Base-by-base conservation (phyloP, 495 filamentous ascomycete genomes). In the Chaetomidium leptoderma region DNA sequence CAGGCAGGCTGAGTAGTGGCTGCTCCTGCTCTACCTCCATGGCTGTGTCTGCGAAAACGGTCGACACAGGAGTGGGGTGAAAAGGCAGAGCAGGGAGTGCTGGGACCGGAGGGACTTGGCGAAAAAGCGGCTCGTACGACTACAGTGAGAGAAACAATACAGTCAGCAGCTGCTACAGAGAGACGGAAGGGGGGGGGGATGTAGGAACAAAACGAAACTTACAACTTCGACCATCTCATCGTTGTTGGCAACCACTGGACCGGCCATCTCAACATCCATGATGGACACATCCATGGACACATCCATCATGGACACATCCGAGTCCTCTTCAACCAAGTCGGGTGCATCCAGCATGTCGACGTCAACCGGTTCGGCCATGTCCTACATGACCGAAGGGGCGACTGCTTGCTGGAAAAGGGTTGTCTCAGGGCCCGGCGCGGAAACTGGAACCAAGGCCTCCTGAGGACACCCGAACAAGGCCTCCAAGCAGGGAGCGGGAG, bases 341-440 rank as follows among this genome's bases (percentile, higher is more conserved):
- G n/a, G n/a, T n/a, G n/a, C n/a, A n/a, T n/a, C n/a, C n/a, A n/a
- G n/a, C n/a, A n/a, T n/a, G n/a, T n/a, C n/a, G n/a, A n/a, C n/a
- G n/a, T n/a, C n/a, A n/a, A n/a, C n/a, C 29, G 14, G 17, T 50
- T 50, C 30, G 17, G 36, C 32, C 29, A 17, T 30, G 7, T 50
- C 32, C 46, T n/a, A 19, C 29, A 9, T 11, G 16, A 14, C 45
- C 45, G 45, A 3, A 14, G 23, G 26, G 10, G 6, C 10, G 29
- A 29, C 45, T 32, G 21, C 13, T 2, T 32, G 45, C 26, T 29
- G 26, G n/a, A 24, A 4, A 19, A 6, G 11, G 46, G 14, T 23
- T 44, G 29, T n/a, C 37, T 54, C 37, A 54, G n/a, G 39, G n/a
- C 39, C 51, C 39, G 39, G 51, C 51, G 39, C 26, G 51, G 29